A percentile compares a stretch with the other conserved stretches of the same genome.
Evolutionary conservation across 2,329 filamentous ascomycete species (phyloP).

Genomic region (Cladosporium sp.): DNA sequence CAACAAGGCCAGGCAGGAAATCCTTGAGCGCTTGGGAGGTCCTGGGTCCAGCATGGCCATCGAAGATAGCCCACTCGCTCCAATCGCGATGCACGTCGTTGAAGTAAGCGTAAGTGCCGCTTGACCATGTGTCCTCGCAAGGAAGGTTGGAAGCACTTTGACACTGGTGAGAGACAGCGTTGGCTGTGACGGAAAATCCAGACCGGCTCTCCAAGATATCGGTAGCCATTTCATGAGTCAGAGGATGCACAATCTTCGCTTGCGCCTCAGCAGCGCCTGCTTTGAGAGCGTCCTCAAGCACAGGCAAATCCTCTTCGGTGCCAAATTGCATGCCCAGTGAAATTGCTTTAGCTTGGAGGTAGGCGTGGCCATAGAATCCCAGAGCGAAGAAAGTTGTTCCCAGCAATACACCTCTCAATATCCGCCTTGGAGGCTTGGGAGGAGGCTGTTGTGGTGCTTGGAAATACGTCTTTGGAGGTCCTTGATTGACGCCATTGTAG

Average conservation of each 20-base stretch:
- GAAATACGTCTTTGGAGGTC: conserved; percentile 29
- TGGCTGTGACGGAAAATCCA: conserved; percentile 22
- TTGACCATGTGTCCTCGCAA: conserved; percentile 26
- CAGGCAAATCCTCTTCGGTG: conserved; percentile 4
- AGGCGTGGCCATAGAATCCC: conserved; percentile 19
- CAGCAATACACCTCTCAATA: conserved; percentile 18
- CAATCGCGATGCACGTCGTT: conserved; percentile 23
- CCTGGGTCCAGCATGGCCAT: conserved; percentile 36
- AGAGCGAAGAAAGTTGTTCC: conserved; percentile 20
- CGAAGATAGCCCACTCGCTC: conserved; percentile 38
- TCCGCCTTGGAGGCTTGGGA: conserved; percentile 18
- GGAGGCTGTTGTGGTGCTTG: conserved; percentile 24
- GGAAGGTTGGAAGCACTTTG: conserved; percentile 28
- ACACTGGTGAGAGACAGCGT: conserved; percentile 22
- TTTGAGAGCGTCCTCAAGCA: conserved; percentile 15
- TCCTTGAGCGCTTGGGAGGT: conserved; percentile 27
- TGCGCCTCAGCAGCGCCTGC: conserved; percentile 20
- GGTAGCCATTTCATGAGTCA: conserved; percentile 21
- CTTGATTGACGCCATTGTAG: conserved; percentile 20
- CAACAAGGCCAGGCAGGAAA: conserved; percentile 21
- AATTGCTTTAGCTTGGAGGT: conserved; percentile 14
- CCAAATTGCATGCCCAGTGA: conserved; percentile 14
- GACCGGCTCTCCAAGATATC: conserved; percentile 20
- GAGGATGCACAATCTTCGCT: conserved; percentile 18
- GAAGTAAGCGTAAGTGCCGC: conserved; percentile 19